Base-by-base conservation (phyloP, 495 filamentous ascomycete species). In the Penicillium atrosanguineum region DNA sequence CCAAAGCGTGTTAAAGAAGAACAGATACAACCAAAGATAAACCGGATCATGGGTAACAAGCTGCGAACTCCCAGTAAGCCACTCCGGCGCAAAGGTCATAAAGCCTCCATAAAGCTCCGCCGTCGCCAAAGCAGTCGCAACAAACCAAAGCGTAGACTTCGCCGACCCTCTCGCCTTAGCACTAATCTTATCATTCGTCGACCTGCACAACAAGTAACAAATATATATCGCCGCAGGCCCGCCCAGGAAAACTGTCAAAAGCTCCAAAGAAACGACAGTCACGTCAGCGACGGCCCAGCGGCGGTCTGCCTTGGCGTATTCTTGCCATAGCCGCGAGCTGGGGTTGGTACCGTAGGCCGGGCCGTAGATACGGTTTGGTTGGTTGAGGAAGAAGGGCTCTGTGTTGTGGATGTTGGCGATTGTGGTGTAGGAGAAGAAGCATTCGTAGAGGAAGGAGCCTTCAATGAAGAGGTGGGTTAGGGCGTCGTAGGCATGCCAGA, bases 51-150 rank as follows among this genome's bases (percentile, higher is more conserved):
- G 83, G 0, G 83, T 87, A 59, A 92, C 85, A 59, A 97, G 77
- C 68, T 90, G 90, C 53, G 82, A 68, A 52, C 78, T 88, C 2
- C 85, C 88, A 4, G 80, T 87, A 50, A 97, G 69, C 92, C 91
- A 97, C 74, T 97, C 93, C 14, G 93, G 93, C 58, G 83, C 86
- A 72, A 97, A 97, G 0, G 93, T 97, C 89, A 97, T 97, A 66
- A 87, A 96, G 78, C 89, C 91, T 36, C 93, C 93, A 72, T 97
- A 97, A 12, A 97, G 66, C 76, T 97, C 93, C n/a, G 83, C 91
- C 7, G 89, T 93, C n/a, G 92, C 92, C 46, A 96, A 68, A 21
- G 90, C 79, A 25, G 81, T 79, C 67, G 90, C 85, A 62, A 83
- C 76, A 55, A 93, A 81, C 78, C 83, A 86, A 45, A 83, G 71